Evolutionary conservation across 257 asterid species (phyloP).

Genomic region (Fraxinus cuspidata): DNA sequence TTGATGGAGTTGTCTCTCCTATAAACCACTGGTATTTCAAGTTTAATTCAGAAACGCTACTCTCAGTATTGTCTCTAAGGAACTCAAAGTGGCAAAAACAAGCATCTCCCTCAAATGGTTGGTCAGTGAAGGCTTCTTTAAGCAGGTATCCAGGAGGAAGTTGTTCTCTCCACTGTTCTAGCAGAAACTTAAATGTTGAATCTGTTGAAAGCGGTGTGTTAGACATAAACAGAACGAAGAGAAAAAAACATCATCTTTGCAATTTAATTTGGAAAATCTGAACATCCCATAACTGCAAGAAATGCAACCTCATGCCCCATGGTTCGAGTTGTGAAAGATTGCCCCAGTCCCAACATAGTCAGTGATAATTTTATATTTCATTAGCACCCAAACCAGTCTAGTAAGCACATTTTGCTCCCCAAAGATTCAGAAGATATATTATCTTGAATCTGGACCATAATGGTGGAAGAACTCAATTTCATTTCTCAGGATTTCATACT

Average conservation of each 20-base stretch:
- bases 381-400: constrained; percentile 1
- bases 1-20: constrained; percentile 73
- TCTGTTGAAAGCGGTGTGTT: constrained; percentile 49
- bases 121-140: constrained; percentile 66
- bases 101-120: constrained; percentile 93
- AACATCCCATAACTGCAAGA: background rate
- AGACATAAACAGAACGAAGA: constrained; percentile 15
- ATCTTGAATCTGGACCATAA: constrained; percentile 15
- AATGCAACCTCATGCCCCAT: background rate
- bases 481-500: constrained; percentile 2
- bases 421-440: background rate
- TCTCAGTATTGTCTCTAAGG: constrained; percentile 59
- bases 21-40: constrained; percentile 88
- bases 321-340: background rate
- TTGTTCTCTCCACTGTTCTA: constrained; percentile 95
- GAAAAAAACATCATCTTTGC: background rate
- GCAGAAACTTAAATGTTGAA: constrained; percentile 83
- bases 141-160: constrained; percentile 85
- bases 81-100: constrained; percentile 89
- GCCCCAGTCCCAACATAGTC: background rate
- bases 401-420: constrained; percentile 2
- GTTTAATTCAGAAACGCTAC: constrained; percentile 43
- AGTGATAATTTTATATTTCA: constrained; percentile 2
- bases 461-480: constrained; percentile 12
- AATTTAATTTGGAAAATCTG: constrained; percentile 7